phyloP scores from a whole-genome alignment of 768 basidiomycete genomes.

The Austroboletus festivus region DNA sequence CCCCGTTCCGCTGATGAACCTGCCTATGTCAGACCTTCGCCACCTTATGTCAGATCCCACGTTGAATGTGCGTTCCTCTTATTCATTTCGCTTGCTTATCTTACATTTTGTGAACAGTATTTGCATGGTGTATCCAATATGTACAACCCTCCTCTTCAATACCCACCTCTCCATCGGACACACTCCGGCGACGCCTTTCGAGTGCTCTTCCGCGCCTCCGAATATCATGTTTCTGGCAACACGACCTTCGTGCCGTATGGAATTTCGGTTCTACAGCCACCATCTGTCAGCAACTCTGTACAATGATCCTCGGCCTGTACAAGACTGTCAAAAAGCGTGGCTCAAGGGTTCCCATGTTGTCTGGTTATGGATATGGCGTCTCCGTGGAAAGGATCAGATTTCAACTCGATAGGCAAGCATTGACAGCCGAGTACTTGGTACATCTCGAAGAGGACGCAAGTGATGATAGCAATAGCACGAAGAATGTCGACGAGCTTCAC shows the following conservation, averaged over 20 bases:
- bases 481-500: slow-evolving; percentile 64
- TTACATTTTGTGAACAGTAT: slow-evolving; percentile 44
- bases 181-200: slow-evolving; percentile 29
- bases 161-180: slow-evolving; percentile 35
- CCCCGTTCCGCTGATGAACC: slow-evolving; percentile 90
- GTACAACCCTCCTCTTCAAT: slow-evolving; percentile 38
- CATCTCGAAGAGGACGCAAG: slow-evolving; percentile 56
- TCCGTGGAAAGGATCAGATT: slow-evolving; percentile 76
- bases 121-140: slow-evolving; percentile 92
- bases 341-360: slow-evolving; percentile 67
- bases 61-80: slow-evolving; percentile 58
- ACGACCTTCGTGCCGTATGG: slow-evolving; percentile 87
- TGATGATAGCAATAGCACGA: slow-evolving; percentile 20
- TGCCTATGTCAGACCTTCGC: slow-evolving; percentile 84
- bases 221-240: slow-evolving; percentile 93
- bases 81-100: slow-evolving; percentile 6
- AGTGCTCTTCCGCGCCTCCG: slow-evolving; percentile 47
- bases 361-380: slow-evolving; percentile 79
- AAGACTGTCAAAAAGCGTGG: slow-evolving; percentile 80
- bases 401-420: slow-evolving; percentile 77
- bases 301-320: slow-evolving; percentile 77
- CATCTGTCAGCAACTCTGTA: slow-evolving; percentile 77
- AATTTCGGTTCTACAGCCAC: slow-evolving; percentile 65
- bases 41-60: slow-evolving; percentile 88
- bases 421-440: slow-evolving; percentile 81